Evolutionary conservation across 805 yeast genomes (phyloP).

Genomic region (Soucietia sequanensis): DNA sequence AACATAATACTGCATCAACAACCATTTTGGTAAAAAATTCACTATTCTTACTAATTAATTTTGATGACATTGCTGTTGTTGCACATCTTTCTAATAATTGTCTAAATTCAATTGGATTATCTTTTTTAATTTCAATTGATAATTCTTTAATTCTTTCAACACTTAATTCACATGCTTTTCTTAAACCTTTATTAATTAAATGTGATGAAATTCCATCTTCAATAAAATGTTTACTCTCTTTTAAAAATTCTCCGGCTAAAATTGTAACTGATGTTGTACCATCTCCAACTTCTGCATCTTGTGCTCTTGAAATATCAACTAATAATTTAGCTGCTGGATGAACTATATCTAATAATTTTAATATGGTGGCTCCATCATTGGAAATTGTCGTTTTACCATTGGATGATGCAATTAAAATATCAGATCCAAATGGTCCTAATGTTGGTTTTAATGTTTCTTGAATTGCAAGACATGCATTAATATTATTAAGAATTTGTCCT

Average conservation of each 20-base stretch:
- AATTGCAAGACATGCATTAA: conserved; percentile 95
- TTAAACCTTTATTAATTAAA: conserved; percentile 81
- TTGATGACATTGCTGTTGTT: conserved; percentile 95
- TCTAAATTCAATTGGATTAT: conserved; percentile 53
- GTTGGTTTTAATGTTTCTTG: conserved; percentile 96
- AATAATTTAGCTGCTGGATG: conserved; percentile 98
- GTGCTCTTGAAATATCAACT: conserved; percentile 93
- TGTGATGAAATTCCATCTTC: conserved; percentile 97
- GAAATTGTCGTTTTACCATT: conserved; percentile 91
- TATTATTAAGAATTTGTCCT: conserved; percentile 92
- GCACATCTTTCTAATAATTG: conserved; percentile 88
- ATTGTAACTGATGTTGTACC: conserved; percentile 98
- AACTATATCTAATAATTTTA: conserved; percentile 87
- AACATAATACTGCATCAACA: conserved; percentile 87
- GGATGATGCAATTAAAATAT: conserved; percentile 81
- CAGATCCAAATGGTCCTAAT: conserved; percentile 96
- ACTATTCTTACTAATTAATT: conserved; percentile 83
- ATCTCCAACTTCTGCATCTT: conserved; percentile 98
- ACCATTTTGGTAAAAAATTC: conserved; percentile 93
- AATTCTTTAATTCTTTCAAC: conserved; percentile 70
- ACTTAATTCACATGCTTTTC: conserved; percentile 78
- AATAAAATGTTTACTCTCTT: conserved; percentile 84
- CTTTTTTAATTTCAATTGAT: conserved; percentile 64
- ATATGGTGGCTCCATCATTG: conserved; percentile 96
- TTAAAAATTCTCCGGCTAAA: conserved; percentile 89